These are phyloP conservation scores for Xerocomellus chrysenteron DNA, from an alignment of 768 basidiomycete genomes.

Conservation along the genomic window DNA sequence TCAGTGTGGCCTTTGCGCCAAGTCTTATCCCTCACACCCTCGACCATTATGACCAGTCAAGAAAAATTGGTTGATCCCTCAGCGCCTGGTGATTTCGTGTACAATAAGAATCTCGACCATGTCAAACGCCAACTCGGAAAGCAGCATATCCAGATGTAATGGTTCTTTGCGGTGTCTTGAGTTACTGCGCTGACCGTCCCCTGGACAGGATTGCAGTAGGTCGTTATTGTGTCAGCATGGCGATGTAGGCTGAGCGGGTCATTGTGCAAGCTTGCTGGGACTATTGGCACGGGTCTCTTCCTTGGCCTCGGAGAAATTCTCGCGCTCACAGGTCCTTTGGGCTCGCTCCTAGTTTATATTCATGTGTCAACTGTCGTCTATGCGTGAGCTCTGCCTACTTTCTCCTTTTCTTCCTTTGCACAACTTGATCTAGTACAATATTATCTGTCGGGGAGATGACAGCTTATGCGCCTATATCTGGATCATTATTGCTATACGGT, in stretches of 20 bases:
- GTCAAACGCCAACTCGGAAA: conserved; percentile 21
- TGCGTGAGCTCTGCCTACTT: conserved; percentile 17
- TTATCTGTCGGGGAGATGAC: conserved; percentile 32
- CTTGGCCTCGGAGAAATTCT: conserved; percentile 31
- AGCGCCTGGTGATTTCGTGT: conserved; percentile 11
- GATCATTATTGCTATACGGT: conserved; percentile 30
- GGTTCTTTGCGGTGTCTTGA: background rate
- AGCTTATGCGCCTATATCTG: conserved; percentile 28
- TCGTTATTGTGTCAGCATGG: background rate
- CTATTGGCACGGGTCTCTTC: conserved; percentile 33
- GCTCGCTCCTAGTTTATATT: conserved; percentile 28
- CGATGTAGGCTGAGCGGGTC: background rate
- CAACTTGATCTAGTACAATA: conserved; percentile 24
- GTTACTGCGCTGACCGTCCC: background rate
- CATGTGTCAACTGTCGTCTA: conserved; percentile 30
- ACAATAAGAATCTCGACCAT: conserved; percentile 12
- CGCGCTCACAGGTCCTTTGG: conserved; percentile 26
- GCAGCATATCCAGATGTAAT: conserved; percentile 24
- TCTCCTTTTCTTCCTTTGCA: background rate
- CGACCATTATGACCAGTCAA: background rate
- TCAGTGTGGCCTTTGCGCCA: background rate
- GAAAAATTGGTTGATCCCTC: background rate
- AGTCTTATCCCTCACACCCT: background rate
- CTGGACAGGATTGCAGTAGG: conserved; percentile 22
- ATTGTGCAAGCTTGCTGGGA: conserved; percentile 30